A percentile compares a stretch with the other conserved stretches of the same genome.
These are phyloP conservation scores for Nitzschia sp. DNA, from an alignment of 108 stramenopile species.

Conservation along the genomic window DNA sequence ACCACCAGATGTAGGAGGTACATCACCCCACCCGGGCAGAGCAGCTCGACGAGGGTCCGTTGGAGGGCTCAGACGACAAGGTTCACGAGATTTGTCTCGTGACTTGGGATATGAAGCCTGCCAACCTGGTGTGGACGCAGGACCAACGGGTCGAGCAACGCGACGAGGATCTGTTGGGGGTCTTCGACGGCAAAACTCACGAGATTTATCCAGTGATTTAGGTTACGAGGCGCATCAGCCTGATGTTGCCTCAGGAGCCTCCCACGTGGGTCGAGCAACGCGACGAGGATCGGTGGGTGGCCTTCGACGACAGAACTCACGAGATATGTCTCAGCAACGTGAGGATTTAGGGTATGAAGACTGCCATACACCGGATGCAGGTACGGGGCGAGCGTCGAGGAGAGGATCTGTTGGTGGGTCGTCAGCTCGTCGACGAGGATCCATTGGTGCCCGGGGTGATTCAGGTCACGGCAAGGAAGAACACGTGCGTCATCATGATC, in stretches of 20 bases:
- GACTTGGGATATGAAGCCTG: too few relatives aligned
- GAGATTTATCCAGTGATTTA: not conserved
- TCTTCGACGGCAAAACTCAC: not conserved
- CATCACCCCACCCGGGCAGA: not conserved
- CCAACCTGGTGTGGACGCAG: not conserved
- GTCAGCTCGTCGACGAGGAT: conserved; percentile 2
- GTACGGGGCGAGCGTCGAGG: not conserved
- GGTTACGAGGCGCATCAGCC: not conserved
- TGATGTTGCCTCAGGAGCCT: not conserved
- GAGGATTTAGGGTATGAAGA: too few relatives aligned
- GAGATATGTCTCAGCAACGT: too few relatives aligned
- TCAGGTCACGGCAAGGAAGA: too few relatives aligned
- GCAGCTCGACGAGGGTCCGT: not conserved
- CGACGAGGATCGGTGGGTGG: not conserved
- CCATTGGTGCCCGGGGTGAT: not conserved
- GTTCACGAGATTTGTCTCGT: too few relatives aligned
- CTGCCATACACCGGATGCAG: not conserved
- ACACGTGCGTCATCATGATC: too few relatives aligned
- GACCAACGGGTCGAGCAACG: not conserved
- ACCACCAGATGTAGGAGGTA: not conserved
- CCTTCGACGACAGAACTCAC: too few relatives aligned
- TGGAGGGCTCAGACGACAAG: not conserved
- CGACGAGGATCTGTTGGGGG: not conserved
- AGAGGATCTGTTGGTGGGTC: conserved; percentile 6
- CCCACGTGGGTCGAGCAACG: not conserved